Base-by-base conservation (phyloP, 768 basidiomycete species). In the Candolleomyces aberdarensis region DNA sequence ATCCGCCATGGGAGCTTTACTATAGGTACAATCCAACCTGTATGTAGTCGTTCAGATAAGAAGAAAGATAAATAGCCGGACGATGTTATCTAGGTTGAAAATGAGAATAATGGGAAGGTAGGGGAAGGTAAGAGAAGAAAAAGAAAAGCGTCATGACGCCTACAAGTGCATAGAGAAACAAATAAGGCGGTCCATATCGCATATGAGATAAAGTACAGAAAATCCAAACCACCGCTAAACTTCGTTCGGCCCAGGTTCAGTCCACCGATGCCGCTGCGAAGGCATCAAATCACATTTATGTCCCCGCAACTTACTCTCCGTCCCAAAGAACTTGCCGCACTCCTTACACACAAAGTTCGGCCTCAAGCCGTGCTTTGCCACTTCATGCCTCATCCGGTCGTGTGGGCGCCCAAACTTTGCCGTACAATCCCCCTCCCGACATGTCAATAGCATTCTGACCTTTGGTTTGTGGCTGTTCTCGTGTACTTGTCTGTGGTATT, bases 271-370 rank as follows among this genome's bases (percentile, higher is more conserved):
- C 32, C 53, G 53, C 36, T 55, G 53, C 17, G 53, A 11, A n/a
- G 53, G 53, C 53, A 55, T 41, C 17, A 41, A 40, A n/a, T 55
- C 53, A 40, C 53, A 55, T 22, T 55, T 55, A 20, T 55, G 53
- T 36, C 53, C 53, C 11, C 53, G 8, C 36, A 55, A 31, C 32
- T 55, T 55, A 22, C 53, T 55, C 36, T 55, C 53, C 32, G 53
- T 55, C 1, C 53, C 53, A 55, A 55, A 55, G 53, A 55, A 55
- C 39, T 55, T 55, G 5, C 53, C 53, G 20, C 53, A 55, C 36
- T 55, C 53, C 9, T 55, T 41, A 36, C 53, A 55, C 10, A 55
- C 53, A 31, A 55, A 55, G 36, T 55, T 55, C 17, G 53, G 53
- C 29, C 53, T 55, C 53, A 55, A 39, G 10, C 53, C 53, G 32